A percentile compares a stretch with the other conserved stretches of the same genome.
Evolutionary conservation across 345 rosid genomes (phyloP).

Genomic region (Brassica carinata): DNA sequence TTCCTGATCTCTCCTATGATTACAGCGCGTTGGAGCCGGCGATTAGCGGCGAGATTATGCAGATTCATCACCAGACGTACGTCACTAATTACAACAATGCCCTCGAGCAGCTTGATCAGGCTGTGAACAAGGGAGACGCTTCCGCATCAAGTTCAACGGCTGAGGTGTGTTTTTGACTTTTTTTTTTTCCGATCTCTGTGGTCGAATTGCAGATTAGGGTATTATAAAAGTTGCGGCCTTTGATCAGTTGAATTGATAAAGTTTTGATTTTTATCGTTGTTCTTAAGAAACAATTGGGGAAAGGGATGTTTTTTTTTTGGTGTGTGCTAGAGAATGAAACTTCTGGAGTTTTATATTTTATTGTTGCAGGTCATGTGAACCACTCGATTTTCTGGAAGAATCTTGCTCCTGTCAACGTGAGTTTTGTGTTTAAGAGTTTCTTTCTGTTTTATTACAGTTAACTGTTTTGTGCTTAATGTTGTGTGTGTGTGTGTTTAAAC

Average conservation of each 20-base stretch:
- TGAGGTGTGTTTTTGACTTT: slow-evolving; percentile 54
- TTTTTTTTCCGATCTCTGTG: background rate
- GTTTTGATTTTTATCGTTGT: background rate
- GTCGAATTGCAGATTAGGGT: background rate
- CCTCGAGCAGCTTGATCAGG: slow-evolving; percentile 75
- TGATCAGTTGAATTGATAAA: background rate
- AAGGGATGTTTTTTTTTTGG: background rate
- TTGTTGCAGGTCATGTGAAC: slow-evolving; percentile 75
- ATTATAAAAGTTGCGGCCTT: background rate
- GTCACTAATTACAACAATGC: slow-evolving; percentile 87
- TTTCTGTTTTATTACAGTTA: background rate
- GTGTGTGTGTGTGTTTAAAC: background rate
- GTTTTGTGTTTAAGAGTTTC: slow-evolving; percentile 30
- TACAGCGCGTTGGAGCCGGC: slow-evolving; percentile 93
- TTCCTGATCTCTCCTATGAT: slow-evolving; percentile 91
- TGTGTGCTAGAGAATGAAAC: background rate
- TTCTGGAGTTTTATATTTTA: background rate
- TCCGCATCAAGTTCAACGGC: slow-evolving; percentile 88
- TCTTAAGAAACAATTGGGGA: background rate
- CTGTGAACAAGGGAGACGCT: slow-evolving; percentile 66
- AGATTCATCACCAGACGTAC: slow-evolving; percentile 94
- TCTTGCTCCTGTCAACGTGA: slow-evolving; percentile 70
- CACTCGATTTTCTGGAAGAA: slow-evolving; percentile 96
- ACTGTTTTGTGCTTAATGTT: slow-evolving; percentile 11
- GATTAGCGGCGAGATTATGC: slow-evolving; percentile 92